Evolutionary conservation across 805 yeast genomes (phyloP), one percentile per base, ranked within the genome.

Genomic region (Wickerhamiella brachini): DNA sequence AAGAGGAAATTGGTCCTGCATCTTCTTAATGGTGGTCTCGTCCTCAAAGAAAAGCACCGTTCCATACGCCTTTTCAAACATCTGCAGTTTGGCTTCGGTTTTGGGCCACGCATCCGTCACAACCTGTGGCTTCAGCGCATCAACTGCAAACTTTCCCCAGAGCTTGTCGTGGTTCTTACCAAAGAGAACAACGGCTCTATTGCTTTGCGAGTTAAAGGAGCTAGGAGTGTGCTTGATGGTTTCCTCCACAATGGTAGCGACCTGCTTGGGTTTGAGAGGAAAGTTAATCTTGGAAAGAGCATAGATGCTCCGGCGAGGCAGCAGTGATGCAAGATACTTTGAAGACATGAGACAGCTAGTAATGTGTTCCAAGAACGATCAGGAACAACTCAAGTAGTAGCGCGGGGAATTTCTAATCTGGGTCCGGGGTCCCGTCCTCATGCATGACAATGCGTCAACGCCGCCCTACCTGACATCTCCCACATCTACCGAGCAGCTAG

Each of bases 201-300:
- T 65, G 44, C 71, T 67, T 63, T 76, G 80, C 45, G 74, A 69
- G 68, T 76, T 76, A 70, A 74, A 76, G 24, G 74, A 61, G 21
- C 77, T 71, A 59, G 80, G 80, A 13, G 75, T 71, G 58, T 71
- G 64, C 59, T 71, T 73, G 49, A 76, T 66, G 45, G 74, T 66
- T 24, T 67, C 62, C 60, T 71, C 70, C 17, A 74, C 73, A 43
- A 71, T 57, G 26, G 59, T 57, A 57, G 68, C 71, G 24, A 76
- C 65, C 54, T 73, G 69, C 9, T 61, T 62, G 45, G 72, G 54
- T 48, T 71, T 58, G 55, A 74, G 65, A 43, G 79, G 78, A 53
- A 59, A 51, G 52, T 74, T 62, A 49, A 69, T 65, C 59, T 73
- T 72, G 55, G 67, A 63, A 50, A 76, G 64, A 34, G 67, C 65